Evolutionary conservation across 2,329 filamentous ascomycete genomes (phyloP), one percentile per base, ranked within the genome.

Genomic region (Xylariaceae sp.): DNA sequence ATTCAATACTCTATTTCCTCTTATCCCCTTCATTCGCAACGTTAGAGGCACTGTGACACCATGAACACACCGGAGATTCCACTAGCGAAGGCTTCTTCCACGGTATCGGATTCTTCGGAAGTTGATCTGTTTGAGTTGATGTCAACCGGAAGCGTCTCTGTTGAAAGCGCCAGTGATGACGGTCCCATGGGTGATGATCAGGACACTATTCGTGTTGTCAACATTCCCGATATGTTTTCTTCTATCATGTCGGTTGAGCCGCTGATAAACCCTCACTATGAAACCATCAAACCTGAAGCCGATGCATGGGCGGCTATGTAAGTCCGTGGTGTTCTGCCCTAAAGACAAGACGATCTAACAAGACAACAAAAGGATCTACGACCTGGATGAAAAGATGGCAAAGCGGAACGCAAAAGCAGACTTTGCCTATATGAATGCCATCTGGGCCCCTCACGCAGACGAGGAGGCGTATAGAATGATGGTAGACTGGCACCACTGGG

Each of bases 221-320:
- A 47, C 12, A 45, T 66, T 3, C 63, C 63, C 0, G 60, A 66
- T 31, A 54, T 65, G 55, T 66, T 65, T 44, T 58, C 60, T 9
- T 61, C 62, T 1, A 64, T 65, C 33, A 53, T 65, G 43, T 59
- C 64, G 1, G 49, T 58, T 19, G 49, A 59, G 5, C 59, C 57
- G 1, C 30, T 42, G 2, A n/a, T n/a, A n/a, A n/a, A n/a, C n/a
- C n/a, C n/a, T n/a, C n/a, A n/a, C n/a, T n/a, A n/a, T n/a, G n/a
- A n/a, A n/a, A n/a, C n/a, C n/a, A n/a, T n/a, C n/a, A n/a, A n/a
- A n/a, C n/a, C n/a, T n/a, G n/a, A n/a, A n/a, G n/a, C n/a, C n/a
- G n/a, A n/a, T n/a, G n/a, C n/a, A n/a, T n/a, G n/a, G n/a, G n/a
- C n/a, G n/a, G n/a, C n/a, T n/a, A n/a, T n/a, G n/a, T n/a, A n/a